phyloP scores from a whole-genome alignment of 2,329 filamentous ascomycete species.

The Pyrenophora tritici-repentis region DNA sequence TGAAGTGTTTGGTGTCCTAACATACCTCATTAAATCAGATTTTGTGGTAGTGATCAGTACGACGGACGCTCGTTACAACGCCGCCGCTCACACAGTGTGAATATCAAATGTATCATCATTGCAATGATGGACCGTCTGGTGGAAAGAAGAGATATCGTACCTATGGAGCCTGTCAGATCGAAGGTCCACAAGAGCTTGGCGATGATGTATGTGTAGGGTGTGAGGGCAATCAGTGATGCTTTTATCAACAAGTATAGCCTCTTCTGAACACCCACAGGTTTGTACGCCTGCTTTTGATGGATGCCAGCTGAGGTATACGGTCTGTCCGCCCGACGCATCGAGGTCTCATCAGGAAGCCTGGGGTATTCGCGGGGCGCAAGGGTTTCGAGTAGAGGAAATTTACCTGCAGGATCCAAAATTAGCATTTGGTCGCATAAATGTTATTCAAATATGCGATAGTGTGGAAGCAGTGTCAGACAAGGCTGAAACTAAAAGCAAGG shows the following conservation, averaged over 20 bases:
- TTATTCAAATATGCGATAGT: conserved; percentile 14
- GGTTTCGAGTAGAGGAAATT: conserved; percentile 27
- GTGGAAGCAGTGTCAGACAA: conserved; percentile 62
- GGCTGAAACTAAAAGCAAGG: conserved; percentile 68
- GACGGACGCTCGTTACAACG: conserved; percentile 53
- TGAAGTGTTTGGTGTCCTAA: not conserved
- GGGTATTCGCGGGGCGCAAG: conserved; percentile 13
- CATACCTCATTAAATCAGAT: conserved; percentile 73
- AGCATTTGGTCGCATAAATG: conserved; percentile 27
- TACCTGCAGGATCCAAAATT: conserved; percentile 40
- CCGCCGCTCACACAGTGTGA: conserved; percentile 71
- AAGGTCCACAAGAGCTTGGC: conserved; percentile 8
- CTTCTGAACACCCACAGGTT: conserved; percentile 62
- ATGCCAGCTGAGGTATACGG: conserved; percentile 57
- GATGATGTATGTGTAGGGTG: conserved; percentile 5
- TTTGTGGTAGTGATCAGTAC: conserved; percentile 67
- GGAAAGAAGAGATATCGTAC: conserved; percentile 35
- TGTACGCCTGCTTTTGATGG: conserved; percentile 65
- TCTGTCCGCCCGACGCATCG: conserved; percentile 75
- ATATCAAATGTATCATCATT: conserved; percentile 68
- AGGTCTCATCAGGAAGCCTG: conserved; percentile 61
- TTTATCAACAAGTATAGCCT: conserved; percentile 70
- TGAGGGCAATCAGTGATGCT: conserved; percentile 64
- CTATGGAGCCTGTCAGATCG: conserved; percentile 34
- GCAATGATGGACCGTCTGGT: conserved; percentile 53